These are phyloP conservation scores for Crithidia acanthocephali DNA, from an alignment of 208 protist genomes.

Conservation along the genomic window DNA sequence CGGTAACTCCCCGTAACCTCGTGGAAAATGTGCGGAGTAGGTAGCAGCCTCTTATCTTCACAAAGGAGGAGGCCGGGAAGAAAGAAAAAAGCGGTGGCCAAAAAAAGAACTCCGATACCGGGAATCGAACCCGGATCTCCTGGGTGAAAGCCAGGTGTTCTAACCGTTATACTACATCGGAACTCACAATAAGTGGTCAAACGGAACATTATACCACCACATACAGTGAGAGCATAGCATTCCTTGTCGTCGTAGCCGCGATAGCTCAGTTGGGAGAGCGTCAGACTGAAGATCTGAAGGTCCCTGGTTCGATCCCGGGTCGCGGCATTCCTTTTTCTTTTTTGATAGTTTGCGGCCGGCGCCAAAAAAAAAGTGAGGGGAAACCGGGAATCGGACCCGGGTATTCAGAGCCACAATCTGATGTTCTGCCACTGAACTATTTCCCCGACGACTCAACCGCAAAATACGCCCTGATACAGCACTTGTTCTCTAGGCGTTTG, in stretches of 20 bases:
- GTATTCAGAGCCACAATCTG: conserved; percentile 89
- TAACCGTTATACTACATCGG: conserved; percentile 81
- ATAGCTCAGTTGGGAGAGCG: conserved; percentile 92
- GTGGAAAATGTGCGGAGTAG: too few relatives aligned
- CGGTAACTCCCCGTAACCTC: too few relatives aligned
- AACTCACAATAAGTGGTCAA: conserved; percentile 14
- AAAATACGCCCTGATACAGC: too few relatives aligned
- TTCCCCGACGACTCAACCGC: conserved; percentile 38
- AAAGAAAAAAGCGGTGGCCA: conserved; percentile 2
- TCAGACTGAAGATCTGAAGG: conserved; percentile 92
- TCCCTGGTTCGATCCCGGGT: conserved; percentile 90
- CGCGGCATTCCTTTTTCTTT: conserved; percentile 64
- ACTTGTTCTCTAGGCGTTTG: too few relatives aligned
- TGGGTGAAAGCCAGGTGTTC: conserved; percentile 80
- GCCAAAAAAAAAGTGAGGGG: conserved; percentile 29
- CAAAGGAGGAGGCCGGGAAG: too few relatives aligned
- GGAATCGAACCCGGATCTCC: conserved; percentile 50
- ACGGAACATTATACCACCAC: background rate
- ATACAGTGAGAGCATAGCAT: conserved; percentile 13
- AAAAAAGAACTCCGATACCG: background rate
- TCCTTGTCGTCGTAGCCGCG: conserved; percentile 37
- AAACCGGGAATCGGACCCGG: conserved; percentile 90
- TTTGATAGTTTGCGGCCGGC: too few relatives aligned
- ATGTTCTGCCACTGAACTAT: conserved; percentile 89
- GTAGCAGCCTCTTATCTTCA: too few relatives aligned